phyloP scores from a whole-genome alignment of 148 eudicot genomes.

The Cornus suecica region DNA sequence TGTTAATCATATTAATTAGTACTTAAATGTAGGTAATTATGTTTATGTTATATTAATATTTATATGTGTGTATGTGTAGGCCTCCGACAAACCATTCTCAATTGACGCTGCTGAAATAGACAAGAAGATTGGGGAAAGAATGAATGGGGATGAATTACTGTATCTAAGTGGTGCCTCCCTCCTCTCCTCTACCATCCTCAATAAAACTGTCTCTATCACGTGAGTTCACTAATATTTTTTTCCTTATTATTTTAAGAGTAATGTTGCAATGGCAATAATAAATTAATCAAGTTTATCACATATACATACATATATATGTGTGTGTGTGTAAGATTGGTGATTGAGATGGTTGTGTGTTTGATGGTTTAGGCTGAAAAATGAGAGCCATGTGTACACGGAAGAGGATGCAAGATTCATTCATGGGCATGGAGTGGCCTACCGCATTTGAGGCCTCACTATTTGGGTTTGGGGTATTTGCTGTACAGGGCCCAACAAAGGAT shows the following conservation, averaged over 20 bases:
- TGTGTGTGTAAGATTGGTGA: not conserved
- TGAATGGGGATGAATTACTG: constrained; percentile 43
- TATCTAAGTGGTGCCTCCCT: constrained; percentile 60
- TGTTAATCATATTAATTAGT: too few species aligned
- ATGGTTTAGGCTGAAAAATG: constrained; percentile 53
- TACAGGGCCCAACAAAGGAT: not conserved
- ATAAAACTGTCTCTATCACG: constrained; percentile 54
- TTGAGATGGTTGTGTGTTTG: not conserved
- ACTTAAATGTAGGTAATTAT: too few species aligned
- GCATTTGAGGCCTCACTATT: constrained; percentile 19
- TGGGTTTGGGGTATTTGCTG: constrained; percentile 4
- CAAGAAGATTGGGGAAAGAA: constrained; percentile 45
- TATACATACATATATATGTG: too few species aligned
- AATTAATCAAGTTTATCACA: too few species aligned
- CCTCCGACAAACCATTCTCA: constrained; percentile 57
- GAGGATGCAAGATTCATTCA: constrained; percentile 68
- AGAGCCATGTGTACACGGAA: constrained; percentile 70
- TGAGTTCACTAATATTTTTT: constrained; percentile 19
- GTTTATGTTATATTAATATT: too few species aligned
- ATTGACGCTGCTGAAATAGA: constrained; percentile 50
- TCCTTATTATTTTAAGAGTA: too few species aligned
- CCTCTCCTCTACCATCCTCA: constrained; percentile 51
- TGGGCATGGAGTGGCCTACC: constrained; percentile 60
- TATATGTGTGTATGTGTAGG: constrained; percentile 28
- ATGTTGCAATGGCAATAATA: too few species aligned